Evolutionary conservation across 352 stramenopile species (phyloP).

Genomic region (Globisporangium ultimum): DNA sequence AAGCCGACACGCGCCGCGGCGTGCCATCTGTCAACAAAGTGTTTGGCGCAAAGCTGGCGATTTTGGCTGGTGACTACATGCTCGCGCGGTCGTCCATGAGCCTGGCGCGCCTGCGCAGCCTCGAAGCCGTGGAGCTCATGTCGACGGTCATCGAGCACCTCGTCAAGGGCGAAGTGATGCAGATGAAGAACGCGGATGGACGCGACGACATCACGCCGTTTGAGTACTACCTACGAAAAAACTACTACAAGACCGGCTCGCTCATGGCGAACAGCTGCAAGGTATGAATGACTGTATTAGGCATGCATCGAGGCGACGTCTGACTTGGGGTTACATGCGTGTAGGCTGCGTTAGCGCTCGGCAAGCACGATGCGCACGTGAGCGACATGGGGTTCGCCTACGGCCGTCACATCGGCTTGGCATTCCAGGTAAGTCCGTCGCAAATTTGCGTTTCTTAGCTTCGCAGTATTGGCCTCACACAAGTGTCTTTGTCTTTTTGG

Average conservation of each 20-base stretch:
- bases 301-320: background rate
- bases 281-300: background rate
- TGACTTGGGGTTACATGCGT: background rate
- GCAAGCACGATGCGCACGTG: constrained; percentile 83
- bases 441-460: no score
- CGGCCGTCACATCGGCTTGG: constrained; percentile 96
- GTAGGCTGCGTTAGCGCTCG: constrained; percentile 89
- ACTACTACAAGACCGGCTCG: constrained; percentile 99
- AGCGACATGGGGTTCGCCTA: constrained; percentile 93
- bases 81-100: constrained; percentile 95
- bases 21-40: constrained; percentile 94
- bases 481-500: constrained; percentile 2
- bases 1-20: constrained; percentile 93
- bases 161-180: constrained; percentile 99
- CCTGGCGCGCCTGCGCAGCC: constrained; percentile 91
- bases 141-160: constrained; percentile 98
- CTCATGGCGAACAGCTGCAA: constrained; percentile 98
- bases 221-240: constrained; percentile 97
- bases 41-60: constrained; percentile 98
- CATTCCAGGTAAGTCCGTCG: constrained; percentile 90
- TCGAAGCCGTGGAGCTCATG: constrained; percentile 97
- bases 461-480: no score
- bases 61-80: constrained; percentile 97
- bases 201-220: constrained; percentile 79
- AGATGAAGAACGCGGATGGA: constrained; percentile 91